Conservation (phyloP, 2,329 filamentous ascomycete genomes). For the Oidium heveae region DNA sequence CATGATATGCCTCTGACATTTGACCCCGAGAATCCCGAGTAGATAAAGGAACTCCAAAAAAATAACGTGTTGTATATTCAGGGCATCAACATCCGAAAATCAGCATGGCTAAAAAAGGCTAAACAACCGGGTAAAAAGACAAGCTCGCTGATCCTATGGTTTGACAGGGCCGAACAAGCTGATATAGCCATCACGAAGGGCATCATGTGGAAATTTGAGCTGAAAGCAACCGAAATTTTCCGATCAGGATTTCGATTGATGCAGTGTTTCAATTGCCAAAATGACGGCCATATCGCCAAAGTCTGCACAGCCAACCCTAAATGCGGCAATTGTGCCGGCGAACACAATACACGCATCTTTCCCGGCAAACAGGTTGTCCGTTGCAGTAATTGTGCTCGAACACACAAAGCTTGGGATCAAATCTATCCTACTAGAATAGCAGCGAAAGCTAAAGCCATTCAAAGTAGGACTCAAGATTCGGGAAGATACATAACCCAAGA, state of each 20-base stretch:
- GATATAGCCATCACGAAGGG: background rate
- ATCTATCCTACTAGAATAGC: too few species aligned
- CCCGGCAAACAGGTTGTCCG: background rate
- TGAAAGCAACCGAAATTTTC: too few species aligned
- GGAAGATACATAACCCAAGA: too few species aligned
- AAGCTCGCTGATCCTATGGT: background rate
- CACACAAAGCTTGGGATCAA: too few species aligned
- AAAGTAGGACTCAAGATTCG: too few species aligned
- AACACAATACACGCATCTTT: too few species aligned
- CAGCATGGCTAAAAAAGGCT: background rate
- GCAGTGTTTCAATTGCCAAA: background rate
- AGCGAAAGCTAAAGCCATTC: too few species aligned
- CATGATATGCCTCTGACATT: too few species aligned
- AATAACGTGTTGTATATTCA: background rate
- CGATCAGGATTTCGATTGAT: background rate
- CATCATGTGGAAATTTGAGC: background rate
- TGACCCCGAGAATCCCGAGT: background rate
- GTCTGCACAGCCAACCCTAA: too few species aligned
- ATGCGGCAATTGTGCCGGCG: background rate
- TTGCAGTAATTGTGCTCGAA: background rate
- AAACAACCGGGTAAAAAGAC: background rate
- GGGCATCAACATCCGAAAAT: background rate
- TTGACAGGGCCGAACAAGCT: background rate
- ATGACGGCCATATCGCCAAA: too few species aligned
- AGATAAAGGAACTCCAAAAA: background rate